Evolutionary conservation across 495 filamentous ascomycete genomes (phyloP).

Genomic region (Trichoderma asperelloides): DNA sequence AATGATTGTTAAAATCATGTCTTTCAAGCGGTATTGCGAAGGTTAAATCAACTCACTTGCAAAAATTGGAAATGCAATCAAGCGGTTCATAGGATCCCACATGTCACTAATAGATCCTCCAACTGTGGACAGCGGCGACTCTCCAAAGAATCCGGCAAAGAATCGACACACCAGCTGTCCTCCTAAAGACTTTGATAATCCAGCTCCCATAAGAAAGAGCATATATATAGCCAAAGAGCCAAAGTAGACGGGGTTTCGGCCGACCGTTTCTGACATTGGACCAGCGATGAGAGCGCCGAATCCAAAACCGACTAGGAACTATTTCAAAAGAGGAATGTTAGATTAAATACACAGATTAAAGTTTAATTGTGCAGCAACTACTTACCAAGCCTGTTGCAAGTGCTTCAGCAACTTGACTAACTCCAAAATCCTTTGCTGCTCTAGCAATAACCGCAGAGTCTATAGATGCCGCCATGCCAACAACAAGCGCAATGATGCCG

Average conservation of each 20-base stretch:
- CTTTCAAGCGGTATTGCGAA: neutral
- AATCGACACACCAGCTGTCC: constrained; percentile 26
- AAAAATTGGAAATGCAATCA: constrained; percentile 26
- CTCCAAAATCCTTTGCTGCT: neutral
- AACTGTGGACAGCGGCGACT: constrained; percentile 24
- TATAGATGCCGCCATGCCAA: neutral
- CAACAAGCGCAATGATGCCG: neutral
- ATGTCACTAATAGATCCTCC: constrained; percentile 24
- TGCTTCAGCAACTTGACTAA: neutral
- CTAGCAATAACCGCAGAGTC: neutral
- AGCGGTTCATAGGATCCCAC: constrained; percentile 22
- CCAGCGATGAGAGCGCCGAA: constrained; percentile 26
- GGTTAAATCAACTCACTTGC: constrained; percentile 14
- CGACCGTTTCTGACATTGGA: constrained; percentile 29
- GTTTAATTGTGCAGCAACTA: neutral
- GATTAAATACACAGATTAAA: neutral
- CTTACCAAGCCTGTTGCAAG: neutral
- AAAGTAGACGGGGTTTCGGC: constrained; percentile 28
- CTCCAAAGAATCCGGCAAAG: constrained; percentile 24
- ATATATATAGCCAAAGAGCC: constrained; percentile 22
- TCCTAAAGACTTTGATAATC: constrained; percentile 20
- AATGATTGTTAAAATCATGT: neutral
- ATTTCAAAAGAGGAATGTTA: neutral
- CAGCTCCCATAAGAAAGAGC: constrained; percentile 26
- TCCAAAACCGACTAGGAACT: constrained; percentile 19